Evolutionary conservation across 495 filamentous ascomycete genomes (phyloP).

Genomic region (Penicillium antarcticum): DNA sequence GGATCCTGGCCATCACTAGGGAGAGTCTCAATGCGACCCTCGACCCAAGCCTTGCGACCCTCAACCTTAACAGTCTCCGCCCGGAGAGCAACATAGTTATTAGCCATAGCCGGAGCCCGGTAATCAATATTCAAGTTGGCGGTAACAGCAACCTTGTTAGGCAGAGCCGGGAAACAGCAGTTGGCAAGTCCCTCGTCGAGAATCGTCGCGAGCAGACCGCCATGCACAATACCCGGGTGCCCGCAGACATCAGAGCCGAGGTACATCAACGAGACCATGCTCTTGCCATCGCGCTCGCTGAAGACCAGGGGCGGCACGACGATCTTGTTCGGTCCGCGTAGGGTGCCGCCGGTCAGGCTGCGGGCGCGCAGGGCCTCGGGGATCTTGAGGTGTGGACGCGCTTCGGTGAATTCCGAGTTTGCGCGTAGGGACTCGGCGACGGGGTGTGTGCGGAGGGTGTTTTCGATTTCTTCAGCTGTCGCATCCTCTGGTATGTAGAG

Average conservation of each 20-base stretch:
- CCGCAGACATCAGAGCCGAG: slow-evolving; percentile 82
- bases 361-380: slow-evolving; percentile 60
- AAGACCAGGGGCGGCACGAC: slow-evolving; percentile 81
- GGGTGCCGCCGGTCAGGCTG: slow-evolving; percentile 79
- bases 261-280: slow-evolving; percentile 71
- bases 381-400: slow-evolving; percentile 84
- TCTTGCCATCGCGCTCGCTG: slow-evolving; percentile 66
- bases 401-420: slow-evolving; percentile 66
- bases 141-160: slow-evolving; percentile 85
- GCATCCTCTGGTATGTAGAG: slow-evolving; percentile 64
- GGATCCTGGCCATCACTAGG: slow-evolving; percentile 59
- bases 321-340: slow-evolving; percentile 72
- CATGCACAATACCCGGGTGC: slow-evolving; percentile 89
- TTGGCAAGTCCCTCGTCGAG: slow-evolving; percentile 88
- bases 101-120: slow-evolving; percentile 70
- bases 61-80: slow-evolving; percentile 85
- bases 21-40: slow-evolving; percentile 84
- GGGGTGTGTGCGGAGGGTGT: slow-evolving; percentile 72
- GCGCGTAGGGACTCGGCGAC: slow-evolving; percentile 62
- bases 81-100: slow-evolving; percentile 72
- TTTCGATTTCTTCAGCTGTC: slow-evolving; percentile 60
- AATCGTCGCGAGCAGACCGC: slow-evolving; percentile 85
- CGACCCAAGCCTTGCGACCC: slow-evolving; percentile 95
- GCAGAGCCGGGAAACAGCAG: slow-evolving; percentile 87
- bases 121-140: slow-evolving; percentile 92